These are phyloP conservation scores for Posidonia australis DNA, from an alignment of 106 monocot species.

Conservation along the genomic window DNA sequence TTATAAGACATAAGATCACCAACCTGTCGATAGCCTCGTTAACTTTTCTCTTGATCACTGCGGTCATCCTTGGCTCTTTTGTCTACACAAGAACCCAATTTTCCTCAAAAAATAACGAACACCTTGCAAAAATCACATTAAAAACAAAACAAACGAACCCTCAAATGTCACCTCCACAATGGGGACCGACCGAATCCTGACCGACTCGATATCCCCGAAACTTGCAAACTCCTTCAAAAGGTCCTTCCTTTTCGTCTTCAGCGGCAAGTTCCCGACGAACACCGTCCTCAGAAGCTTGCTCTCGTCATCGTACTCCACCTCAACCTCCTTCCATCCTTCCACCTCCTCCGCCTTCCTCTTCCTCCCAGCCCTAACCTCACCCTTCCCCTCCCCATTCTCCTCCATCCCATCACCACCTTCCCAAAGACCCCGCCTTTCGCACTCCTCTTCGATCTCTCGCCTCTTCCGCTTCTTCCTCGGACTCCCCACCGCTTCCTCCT, in stretches of 20 bases:
- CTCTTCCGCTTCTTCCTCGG: slow-evolving; percentile 67
- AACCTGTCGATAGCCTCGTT: slow-evolving; percentile 80
- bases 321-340: slow-evolving; percentile 9
- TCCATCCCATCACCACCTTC: slow-evolving; percentile 2
- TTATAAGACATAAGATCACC: not conserved
- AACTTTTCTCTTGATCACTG: slow-evolving; percentile 55
- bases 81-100: slow-evolving; percentile 30
- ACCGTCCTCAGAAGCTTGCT: slow-evolving; percentile 80
- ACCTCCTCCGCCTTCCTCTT: slow-evolving; percentile 73
- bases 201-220: slow-evolving; percentile 82
- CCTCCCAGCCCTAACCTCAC: slow-evolving; percentile 30
- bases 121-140: not conserved
- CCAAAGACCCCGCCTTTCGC: slow-evolving; percentile 33
- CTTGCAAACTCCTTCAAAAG: slow-evolving; percentile 63
- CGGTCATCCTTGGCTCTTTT: slow-evolving; percentile 65
- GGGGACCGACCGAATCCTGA: slow-evolving; percentile 82
- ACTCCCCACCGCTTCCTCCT: slow-evolving; percentile 5
- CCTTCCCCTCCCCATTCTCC: slow-evolving; percentile 6
- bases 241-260: slow-evolving; percentile 67
- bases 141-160: slow-evolving; percentile 3
- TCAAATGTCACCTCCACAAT: slow-evolving; percentile 43
- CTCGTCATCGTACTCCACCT: slow-evolving; percentile 72
- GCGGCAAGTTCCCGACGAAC: slow-evolving; percentile 79
- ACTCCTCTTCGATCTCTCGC: slow-evolving; percentile 43
- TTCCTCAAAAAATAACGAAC: slow-evolving; percentile 2